Conservation (phyloP, 2,329 filamentous ascomycete genomes). For the Xylaria hypoxylon region DNA sequence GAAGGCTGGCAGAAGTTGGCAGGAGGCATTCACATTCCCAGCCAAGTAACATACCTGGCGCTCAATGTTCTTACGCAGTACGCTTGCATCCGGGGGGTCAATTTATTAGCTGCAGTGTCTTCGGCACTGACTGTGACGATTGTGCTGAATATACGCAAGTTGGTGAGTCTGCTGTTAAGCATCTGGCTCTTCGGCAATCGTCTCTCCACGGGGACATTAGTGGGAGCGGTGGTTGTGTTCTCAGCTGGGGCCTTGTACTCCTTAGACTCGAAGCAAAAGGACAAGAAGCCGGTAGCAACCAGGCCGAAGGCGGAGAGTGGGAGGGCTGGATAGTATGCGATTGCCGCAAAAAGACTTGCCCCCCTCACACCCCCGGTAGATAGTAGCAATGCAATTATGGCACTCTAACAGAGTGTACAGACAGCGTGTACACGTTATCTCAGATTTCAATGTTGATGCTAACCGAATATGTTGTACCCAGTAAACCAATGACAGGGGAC, state of each 20-base stretch:
- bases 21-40: constrained; percentile 65
- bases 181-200: constrained; percentile 95
- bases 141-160: constrained; percentile 92
- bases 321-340: constrained; percentile 25
- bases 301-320: constrained; percentile 29
- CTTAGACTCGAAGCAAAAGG: constrained; percentile 68
- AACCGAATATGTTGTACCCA: not conserved
- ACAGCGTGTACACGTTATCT: not conserved
- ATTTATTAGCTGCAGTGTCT: constrained; percentile 87
- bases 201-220: constrained; percentile 78
- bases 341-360: constrained; percentile 8
- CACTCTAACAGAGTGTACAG: not conserved
- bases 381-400: constrained; percentile 24
- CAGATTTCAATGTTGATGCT: not conserved
- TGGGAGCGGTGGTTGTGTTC: constrained; percentile 89
- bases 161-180: constrained; percentile 89
- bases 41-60: constrained; percentile 76
- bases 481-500: not conserved
- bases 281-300: constrained; percentile 30
- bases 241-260: constrained; percentile 91
- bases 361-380: constrained; percentile 12
- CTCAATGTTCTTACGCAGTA: constrained; percentile 92
- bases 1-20: constrained; percentile 54
- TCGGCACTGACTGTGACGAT: constrained; percentile 96
- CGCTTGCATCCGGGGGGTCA: constrained; percentile 94